phyloP scores from a whole-genome alignment of 2,329 filamentous ascomycete species.

The Penicillium sp. region DNA sequence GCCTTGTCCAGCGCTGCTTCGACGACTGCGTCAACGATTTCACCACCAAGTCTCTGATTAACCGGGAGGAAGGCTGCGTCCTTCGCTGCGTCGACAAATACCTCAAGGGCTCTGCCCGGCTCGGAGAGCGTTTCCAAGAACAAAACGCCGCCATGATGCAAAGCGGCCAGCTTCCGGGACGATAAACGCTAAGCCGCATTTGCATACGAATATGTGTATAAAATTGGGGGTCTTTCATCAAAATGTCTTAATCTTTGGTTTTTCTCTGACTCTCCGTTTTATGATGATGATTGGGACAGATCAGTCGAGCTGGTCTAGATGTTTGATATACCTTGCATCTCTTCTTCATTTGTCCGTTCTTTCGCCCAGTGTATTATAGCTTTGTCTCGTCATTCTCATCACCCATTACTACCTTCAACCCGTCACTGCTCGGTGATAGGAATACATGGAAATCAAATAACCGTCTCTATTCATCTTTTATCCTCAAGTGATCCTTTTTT shows the following conservation, averaged over 20 bases:
- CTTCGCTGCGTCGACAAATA: conserved; percentile 95
- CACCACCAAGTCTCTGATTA: conserved; percentile 88
- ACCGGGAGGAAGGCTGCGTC: conserved; percentile 86
- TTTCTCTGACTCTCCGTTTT: not conserved
- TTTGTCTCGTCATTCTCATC: not conserved
- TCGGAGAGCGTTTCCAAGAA: conserved; percentile 86
- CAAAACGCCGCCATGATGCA: conserved; percentile 67
- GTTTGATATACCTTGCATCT: not conserved
- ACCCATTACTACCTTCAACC: not conserved
- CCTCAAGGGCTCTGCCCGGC: conserved; percentile 83
- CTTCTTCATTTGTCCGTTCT: not conserved
- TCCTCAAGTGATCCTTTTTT: no score
- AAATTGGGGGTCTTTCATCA: not conserved
- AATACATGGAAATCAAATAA: not conserved
- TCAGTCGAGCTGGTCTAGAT: not conserved
- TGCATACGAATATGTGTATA: not conserved
- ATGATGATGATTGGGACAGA: not conserved
- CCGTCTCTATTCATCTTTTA: not conserved
- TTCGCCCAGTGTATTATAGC: conserved; percentile 9
- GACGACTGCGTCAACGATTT: conserved; percentile 97
- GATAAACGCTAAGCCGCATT: conserved; percentile 25
- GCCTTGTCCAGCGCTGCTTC: conserved; percentile 68
- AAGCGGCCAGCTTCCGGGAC: conserved; percentile 49
- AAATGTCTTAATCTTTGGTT: not conserved
- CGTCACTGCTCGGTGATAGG: not conserved